These are phyloP conservation scores for Monosporascus sp. DNA, from an alignment of 2,329 filamentous ascomycete species.

Conservation along the genomic window DNA sequence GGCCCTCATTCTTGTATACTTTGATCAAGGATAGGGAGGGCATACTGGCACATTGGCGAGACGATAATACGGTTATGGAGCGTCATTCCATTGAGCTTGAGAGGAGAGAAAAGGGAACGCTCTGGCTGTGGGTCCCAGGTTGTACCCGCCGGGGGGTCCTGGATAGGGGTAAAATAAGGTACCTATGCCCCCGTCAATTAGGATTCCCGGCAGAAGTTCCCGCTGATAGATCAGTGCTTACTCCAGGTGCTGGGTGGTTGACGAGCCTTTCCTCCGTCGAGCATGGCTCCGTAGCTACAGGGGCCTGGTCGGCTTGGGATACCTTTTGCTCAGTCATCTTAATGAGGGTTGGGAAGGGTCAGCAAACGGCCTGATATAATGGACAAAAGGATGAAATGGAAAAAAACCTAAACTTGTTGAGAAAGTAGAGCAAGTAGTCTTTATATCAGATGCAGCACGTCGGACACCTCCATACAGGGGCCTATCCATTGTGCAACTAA, in stretches of 20 bases:
- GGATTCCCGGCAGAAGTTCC: neutral
- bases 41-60: constrained; percentile 40
- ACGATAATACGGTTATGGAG: constrained; percentile 43
- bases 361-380: too few species aligned
- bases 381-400: neutral
- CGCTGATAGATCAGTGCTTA: constrained; percentile 1
- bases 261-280: constrained; percentile 16
- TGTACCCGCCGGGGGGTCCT: constrained; percentile 14
- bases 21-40: too few species aligned
- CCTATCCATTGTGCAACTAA: too few species aligned
- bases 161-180: constrained; percentile 14
- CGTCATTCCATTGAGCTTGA: constrained; percentile 37
- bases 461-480: too few species aligned
- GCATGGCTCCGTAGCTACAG: constrained; percentile 9
- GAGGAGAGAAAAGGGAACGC: constrained; percentile 34
- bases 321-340: constrained; percentile 10
- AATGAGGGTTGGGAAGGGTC: neutral
- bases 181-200: constrained; percentile 5
- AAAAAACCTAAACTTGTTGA: too few species aligned
- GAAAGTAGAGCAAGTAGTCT: too few species aligned
- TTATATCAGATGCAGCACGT: too few species aligned
- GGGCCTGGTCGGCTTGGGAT: constrained; percentile 16
- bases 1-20: neutral
- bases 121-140: constrained; percentile 12
- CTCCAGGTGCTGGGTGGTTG: constrained; percentile 15